Evolutionary conservation across 2,329 filamentous ascomycete genomes (phyloP).

Genomic region (Neonectria neomacrospora): DNA sequence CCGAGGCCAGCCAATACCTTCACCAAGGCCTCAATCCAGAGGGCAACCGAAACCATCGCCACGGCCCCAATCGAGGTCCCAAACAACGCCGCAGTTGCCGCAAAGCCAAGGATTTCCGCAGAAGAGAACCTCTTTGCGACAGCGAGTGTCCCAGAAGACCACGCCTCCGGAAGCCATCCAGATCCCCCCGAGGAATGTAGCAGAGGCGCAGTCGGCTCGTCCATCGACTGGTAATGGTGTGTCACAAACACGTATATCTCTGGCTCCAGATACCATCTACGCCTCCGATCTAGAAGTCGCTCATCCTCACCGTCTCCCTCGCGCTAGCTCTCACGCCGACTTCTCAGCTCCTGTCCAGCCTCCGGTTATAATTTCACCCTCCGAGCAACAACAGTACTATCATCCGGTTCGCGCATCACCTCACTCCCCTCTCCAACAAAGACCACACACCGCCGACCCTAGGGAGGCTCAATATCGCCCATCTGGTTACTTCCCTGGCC

Average conservation of each 20-base stretch:
- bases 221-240: slow-evolving; percentile 49
- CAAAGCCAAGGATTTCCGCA: slow-evolving; percentile 39
- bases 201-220: slow-evolving; percentile 36
- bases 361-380: slow-evolving; percentile 48
- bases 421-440: slow-evolving; percentile 71
- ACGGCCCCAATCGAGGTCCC: slow-evolving; percentile 32
- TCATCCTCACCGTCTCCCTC: slow-evolving; percentile 47
- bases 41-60: slow-evolving; percentile 28
- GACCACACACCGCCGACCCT: slow-evolving; percentile 63
- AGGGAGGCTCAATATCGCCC: slow-evolving; percentile 43
- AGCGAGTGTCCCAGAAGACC: slow-evolving; percentile 65
- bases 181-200: slow-evolving; percentile 56
- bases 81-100: slow-evolving; percentile 12
- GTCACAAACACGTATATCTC: slow-evolving; percentile 46
- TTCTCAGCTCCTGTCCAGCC: slow-evolving; percentile 40
- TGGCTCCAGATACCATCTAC: slow-evolving; percentile 59
- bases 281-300: slow-evolving; percentile 58
- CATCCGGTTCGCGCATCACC: slow-evolving; percentile 71
- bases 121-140: slow-evolving; percentile 61
- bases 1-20: neutral
- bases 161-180: slow-evolving; percentile 64
- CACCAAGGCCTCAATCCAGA: slow-evolving; percentile 25
- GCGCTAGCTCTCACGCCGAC: slow-evolving; percentile 50
- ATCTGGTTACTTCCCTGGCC: slow-evolving; percentile 51
- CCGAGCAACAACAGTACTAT: slow-evolving; percentile 63